Percentiles rank a stretch among this genome's conserved stretches.
Evolutionary conservation across 2,329 filamentous ascomycete genomes (phyloP).

Genomic region (Apiospora malaysiana): DNA sequence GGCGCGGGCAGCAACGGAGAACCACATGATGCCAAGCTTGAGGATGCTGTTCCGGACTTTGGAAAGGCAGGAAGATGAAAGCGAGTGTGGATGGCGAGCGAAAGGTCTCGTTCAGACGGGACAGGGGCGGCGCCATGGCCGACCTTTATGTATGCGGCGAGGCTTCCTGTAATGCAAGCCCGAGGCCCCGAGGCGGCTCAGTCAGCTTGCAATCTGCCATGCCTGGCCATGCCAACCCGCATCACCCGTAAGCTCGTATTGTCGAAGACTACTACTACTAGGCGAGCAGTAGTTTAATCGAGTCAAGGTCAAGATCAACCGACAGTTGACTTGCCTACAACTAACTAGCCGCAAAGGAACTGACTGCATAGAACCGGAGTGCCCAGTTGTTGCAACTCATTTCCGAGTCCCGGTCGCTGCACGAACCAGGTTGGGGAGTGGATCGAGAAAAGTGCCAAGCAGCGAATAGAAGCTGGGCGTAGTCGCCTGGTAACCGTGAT

Average conservation of each 20-base stretch:
- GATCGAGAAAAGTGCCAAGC: not conserved
- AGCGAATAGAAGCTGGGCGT: slow-evolving; percentile 8
- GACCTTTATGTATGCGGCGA: slow-evolving; percentile 13
- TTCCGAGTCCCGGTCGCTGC: slow-evolving; percentile 12
- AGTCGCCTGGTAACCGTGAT: slow-evolving; percentile 1
- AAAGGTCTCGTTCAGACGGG: not conserved
- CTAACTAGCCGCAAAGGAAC: not conserved
- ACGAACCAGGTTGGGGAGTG: slow-evolving; percentile 14
- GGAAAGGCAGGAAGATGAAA: not conserved
- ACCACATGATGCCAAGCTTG: slow-evolving; percentile 18
- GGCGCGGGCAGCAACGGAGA: slow-evolving; percentile 17
- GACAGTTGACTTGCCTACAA: not conserved
- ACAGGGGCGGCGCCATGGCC: slow-evolving; percentile 2
- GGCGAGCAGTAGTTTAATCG: not conserved
- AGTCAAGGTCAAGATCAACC: not conserved
- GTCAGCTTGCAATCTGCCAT: not conserved
- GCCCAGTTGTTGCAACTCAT: not conserved
- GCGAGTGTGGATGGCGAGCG: not conserved
- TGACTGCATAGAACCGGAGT: not conserved
- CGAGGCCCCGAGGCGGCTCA: slow-evolving; percentile 4
- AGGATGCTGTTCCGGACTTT: not conserved
- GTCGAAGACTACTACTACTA: not conserved
- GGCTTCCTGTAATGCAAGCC: not conserved
- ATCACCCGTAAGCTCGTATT: slow-evolving; percentile 13
- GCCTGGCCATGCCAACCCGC: not conserved